Conservation (phyloP, 371 early-diverging fungal genomes). For the Fennellomyces sp. region DNA sequence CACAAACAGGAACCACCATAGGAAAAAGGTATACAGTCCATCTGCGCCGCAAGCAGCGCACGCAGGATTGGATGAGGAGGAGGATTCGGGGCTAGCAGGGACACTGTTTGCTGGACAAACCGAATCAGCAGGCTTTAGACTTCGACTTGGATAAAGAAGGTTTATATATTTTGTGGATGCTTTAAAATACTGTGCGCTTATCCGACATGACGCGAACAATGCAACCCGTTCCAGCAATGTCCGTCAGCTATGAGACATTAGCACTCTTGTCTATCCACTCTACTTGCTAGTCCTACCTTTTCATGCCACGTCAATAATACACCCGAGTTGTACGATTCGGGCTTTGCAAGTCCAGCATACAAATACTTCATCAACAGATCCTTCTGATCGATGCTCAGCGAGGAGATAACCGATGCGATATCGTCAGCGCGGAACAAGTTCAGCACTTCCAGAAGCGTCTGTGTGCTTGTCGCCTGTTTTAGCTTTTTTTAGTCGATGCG, state of each 20-base stretch:
- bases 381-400: constrained; percentile 62
- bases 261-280: background rate
- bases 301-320: constrained; percentile 91
- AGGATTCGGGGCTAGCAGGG: constrained; percentile 41
- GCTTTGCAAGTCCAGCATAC: constrained; percentile 87
- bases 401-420: constrained; percentile 62
- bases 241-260: constrained; percentile 60
- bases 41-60: constrained; percentile 69
- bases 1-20: too few species aligned
- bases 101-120: constrained; percentile 56
- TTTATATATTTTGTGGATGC: constrained; percentile 1
- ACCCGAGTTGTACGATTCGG: constrained; percentile 83
- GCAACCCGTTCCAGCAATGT: constrained; percentile 83
- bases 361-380: constrained; percentile 91
- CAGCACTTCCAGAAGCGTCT: constrained; percentile 82
- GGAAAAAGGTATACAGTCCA: constrained; percentile 58
- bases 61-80: constrained; percentile 51
- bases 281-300: constrained; percentile 56
- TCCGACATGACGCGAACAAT: constrained; percentile 92
- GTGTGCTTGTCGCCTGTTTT: constrained; percentile 66
- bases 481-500: background rate
- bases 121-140: constrained; percentile 60
- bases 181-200: constrained; percentile 67
- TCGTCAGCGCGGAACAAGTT: constrained; percentile 72
- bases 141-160: constrained; percentile 41